Conservation (phyloP, 306 rosid species). For the Dalbergia oliveri region DNA sequence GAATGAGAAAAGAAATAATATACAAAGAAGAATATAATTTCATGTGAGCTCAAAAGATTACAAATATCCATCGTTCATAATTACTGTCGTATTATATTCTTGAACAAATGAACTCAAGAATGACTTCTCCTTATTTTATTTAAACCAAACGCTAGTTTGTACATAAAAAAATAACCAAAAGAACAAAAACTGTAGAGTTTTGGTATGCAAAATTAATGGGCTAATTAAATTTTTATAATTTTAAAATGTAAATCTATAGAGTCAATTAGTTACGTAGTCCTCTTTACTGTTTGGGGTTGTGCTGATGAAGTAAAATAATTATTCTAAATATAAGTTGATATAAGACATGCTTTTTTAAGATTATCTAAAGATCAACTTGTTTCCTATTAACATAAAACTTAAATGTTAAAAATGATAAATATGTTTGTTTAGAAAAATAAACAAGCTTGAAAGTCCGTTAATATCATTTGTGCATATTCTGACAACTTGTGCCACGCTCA, state of each 20-base stretch:
- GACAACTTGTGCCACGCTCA: neutral
- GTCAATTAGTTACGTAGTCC: too few relatives aligned
- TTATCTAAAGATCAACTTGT: too few relatives aligned
- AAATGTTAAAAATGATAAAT: too few relatives aligned
- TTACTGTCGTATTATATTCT: neutral
- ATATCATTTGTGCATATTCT: neutral
- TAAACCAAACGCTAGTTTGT: too few relatives aligned
- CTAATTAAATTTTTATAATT: too few relatives aligned
- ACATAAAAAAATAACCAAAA: too few relatives aligned
- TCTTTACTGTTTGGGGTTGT: too few relatives aligned
- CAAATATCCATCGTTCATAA: neutral
- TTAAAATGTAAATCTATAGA: too few relatives aligned
- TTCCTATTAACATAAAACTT: neutral
- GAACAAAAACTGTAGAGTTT: too few relatives aligned
- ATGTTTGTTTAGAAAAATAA: neutral
- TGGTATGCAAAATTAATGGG: too few relatives aligned
- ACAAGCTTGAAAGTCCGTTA: neutral
- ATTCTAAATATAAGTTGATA: neutral
- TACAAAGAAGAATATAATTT: neutral
- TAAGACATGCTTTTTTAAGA: neutral
- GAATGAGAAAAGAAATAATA: neutral
- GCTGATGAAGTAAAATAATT: neutral
- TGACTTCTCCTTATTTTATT: neutral
- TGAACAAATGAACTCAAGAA: neutral
- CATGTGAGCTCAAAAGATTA: neutral